These are phyloP conservation scores for Monosporascus sp. DNA, from an alignment of 2,329 filamentous ascomycete genomes.

Conservation along the genomic window DNA sequence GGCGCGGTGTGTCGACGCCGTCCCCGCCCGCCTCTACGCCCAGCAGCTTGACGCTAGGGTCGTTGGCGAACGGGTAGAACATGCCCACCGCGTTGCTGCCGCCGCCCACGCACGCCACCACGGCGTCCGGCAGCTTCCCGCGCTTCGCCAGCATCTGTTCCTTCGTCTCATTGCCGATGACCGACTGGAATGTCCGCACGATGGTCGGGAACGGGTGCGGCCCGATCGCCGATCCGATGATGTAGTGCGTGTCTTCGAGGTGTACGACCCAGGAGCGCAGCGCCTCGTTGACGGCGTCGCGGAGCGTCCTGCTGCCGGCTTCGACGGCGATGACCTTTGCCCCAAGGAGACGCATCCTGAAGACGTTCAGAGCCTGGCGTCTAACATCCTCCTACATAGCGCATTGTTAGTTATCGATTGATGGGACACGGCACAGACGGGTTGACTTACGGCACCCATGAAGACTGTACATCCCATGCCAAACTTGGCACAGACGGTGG, in stretches of 20 bases:
- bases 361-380: conserved; percentile 93
- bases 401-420: conserved; percentile 12
- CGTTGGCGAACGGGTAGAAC: conserved; percentile 94
- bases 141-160: conserved; percentile 79
- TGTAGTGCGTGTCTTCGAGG: conserved; percentile 93
- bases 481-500: conserved; percentile 96
- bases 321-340: conserved; percentile 91
- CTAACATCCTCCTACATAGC: conserved; percentile 74
- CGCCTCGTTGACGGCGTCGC: conserved; percentile 92
- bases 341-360: conserved; percentile 94
- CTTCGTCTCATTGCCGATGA: conserved; percentile 94
- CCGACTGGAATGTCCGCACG: conserved; percentile 93
- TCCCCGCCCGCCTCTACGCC: conserved; percentile 96
- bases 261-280: conserved; percentile 90
- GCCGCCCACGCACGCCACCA: conserved; percentile 93
- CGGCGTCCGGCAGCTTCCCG: conserved; percentile 88
- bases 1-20: conserved; percentile 76
- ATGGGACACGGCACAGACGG: not conserved
- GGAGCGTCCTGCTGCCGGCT: conserved; percentile 76
- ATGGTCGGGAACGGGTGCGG: conserved; percentile 98
- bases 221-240: conserved; percentile 94
- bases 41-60: conserved; percentile 77
- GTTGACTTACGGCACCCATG: conserved; percentile 72
- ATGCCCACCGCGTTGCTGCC: conserved; percentile 94
- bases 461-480: conserved; percentile 97